phyloP scores from a whole-genome alignment of 2,329 filamentous ascomycete species.

The Nemania serpens region DNA sequence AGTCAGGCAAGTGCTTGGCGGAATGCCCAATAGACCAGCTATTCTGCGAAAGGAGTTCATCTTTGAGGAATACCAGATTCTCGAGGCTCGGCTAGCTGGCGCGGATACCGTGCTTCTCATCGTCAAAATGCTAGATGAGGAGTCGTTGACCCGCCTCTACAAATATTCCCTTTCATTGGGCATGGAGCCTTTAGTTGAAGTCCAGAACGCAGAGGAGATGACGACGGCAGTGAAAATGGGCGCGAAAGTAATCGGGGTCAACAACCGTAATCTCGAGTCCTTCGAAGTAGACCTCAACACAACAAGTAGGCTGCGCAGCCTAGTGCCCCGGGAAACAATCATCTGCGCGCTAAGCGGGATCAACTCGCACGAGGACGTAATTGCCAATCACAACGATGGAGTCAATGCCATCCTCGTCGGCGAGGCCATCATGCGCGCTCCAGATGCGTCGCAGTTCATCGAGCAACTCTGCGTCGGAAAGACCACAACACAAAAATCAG shows the following conservation, averaged over 20 bases:
- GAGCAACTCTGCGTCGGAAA: constrained; percentile 74
- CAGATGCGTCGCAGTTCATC: constrained; percentile 83
- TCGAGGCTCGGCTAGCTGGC: constrained; percentile 89
- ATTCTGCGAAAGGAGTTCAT: constrained; percentile 95
- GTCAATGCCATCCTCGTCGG: constrained; percentile 93
- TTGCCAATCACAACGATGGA: constrained; percentile 84
- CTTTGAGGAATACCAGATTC: constrained; percentile 97
- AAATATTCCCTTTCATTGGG: constrained; percentile 86
- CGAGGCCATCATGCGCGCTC: constrained; percentile 92
- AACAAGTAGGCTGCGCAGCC: constrained; percentile 82
- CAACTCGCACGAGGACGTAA: constrained; percentile 83
- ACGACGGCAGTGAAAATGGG: constrained; percentile 82
- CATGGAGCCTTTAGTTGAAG: constrained; percentile 97
- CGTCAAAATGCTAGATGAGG: constrained; percentile 92
- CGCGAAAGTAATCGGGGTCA: constrained; percentile 91
- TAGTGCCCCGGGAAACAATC: constrained; percentile 83
- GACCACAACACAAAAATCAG: constrained; percentile 40
- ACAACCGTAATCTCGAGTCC: constrained; percentile 94
- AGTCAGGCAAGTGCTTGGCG: constrained; percentile 85
- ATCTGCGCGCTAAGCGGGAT: constrained; percentile 96
- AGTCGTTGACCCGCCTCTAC: constrained; percentile 77
- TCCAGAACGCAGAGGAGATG: constrained; percentile 95
- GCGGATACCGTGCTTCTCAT: constrained; percentile 95
- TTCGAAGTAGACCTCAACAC: constrained; percentile 97
- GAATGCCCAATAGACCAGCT: constrained; percentile 90